phyloP scores from a whole-genome alignment of 148 eudicot species.

The Arctostaphylos glauca region DNA sequence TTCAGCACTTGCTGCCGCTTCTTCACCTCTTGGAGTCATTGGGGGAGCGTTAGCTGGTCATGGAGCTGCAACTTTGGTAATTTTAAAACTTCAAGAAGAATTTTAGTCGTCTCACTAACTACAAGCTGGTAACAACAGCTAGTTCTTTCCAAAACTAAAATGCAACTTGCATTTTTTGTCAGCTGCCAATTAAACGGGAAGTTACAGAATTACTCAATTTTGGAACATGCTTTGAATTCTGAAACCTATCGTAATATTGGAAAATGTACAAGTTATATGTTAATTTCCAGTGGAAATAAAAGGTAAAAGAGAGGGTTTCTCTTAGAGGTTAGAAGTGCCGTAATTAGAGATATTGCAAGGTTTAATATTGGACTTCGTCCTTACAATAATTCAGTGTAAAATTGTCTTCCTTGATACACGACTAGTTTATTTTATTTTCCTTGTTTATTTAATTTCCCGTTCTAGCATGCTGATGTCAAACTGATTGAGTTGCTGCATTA shows the following conservation, averaged over 20 bases:
- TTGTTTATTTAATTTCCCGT: not conserved
- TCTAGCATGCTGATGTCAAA: not conserved
- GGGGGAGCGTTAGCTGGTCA: conserved; percentile 98
- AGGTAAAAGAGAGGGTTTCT: not conserved
- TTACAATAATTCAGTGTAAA: no score
- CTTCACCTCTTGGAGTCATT: conserved; percentile 97
- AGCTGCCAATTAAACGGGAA: not conserved
- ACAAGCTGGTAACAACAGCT: not conserved
- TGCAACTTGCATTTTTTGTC: conserved; percentile 3
- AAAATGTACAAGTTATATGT: not conserved
- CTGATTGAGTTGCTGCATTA: conserved; percentile 10
- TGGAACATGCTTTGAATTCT: not conserved
- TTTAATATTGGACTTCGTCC: not conserved
- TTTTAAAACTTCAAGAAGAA: conserved; percentile 7
- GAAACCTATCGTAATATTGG: not conserved
- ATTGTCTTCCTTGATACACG: not conserved
- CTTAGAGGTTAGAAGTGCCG: not conserved
- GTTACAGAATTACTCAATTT: conserved; percentile 9
- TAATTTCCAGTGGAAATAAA: not conserved
- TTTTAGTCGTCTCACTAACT: not conserved
- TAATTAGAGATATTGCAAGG: not conserved
- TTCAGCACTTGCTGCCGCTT: conserved; percentile 94
- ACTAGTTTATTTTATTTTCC: not conserved
- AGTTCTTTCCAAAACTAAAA: not conserved
- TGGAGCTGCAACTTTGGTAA: conserved; percentile 93